Evolutionary conservation across 495 filamentous ascomycete species (phyloP).

Genomic region (Lentithecium fluviatile): DNA sequence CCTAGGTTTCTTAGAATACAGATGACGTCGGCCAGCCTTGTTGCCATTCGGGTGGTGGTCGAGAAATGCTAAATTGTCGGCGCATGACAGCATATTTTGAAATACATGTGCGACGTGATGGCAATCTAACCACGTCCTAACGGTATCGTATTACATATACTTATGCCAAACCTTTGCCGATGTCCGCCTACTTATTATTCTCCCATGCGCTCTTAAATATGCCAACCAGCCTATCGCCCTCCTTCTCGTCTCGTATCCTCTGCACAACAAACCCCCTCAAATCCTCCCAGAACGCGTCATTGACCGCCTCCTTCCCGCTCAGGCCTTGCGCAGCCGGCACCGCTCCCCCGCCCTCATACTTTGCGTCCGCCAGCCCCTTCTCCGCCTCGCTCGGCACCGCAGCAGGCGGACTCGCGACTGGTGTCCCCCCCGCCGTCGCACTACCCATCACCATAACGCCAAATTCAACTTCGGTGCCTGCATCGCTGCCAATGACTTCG

Average conservation of each 20-base stretch:
- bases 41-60: no score
- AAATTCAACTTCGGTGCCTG: conserved; percentile 57
- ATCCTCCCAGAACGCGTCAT: conserved; percentile 84
- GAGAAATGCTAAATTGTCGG: no score
- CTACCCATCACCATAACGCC: conserved; percentile 84
- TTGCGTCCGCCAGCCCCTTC: conserved; percentile 23
- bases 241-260: conserved; percentile 68
- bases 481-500: conserved; percentile 52
- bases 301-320: conserved; percentile 58
- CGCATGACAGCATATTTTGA: no score
- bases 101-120: no score
- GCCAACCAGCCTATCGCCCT: conserved; percentile 61
- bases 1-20: no score
- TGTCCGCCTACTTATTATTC: conserved; percentile 12
- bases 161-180: no score
- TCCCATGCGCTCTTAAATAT: conserved; percentile 71
- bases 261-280: conserved; percentile 75
- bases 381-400: conserved; percentile 41
- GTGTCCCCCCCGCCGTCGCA: conserved; percentile 41
- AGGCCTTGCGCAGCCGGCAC: conserved; percentile 54
- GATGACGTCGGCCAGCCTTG: no score
- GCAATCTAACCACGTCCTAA: background rate
- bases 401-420: conserved; percentile 38
- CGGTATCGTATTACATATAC: conserved; percentile 1
- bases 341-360: conserved; percentile 24